Evolutionary conservation across 768 basidiomycete species (phyloP), one percentile per base, ranked within the genome.

Genomic region (Neoboletus brunneissimus): DNA sequence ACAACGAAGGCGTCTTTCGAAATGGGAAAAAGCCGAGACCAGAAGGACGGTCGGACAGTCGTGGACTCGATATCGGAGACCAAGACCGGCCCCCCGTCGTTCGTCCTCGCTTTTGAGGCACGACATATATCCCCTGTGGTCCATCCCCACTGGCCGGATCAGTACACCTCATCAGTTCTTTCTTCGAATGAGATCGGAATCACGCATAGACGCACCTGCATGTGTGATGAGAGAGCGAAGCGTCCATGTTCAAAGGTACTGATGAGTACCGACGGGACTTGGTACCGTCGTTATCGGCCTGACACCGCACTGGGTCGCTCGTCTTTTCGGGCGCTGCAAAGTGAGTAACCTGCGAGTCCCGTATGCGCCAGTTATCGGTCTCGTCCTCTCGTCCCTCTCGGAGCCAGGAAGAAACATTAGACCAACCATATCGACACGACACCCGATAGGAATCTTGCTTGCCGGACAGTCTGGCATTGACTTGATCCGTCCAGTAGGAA

Each of bases 71-170:
- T 1, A 40, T 29, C 3, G 54, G 49, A 15, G 61, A 47, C 43
- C 51, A 35, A 4, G 5, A 43, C 12, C 49, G 52, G 1, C 15
- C n/a, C 13, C 22, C 16, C 18, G 9, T 34, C 8, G 12, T 32
- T 25, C 29, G 15, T 22, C 25, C 45, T 2, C 66, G 64, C 42
- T 48, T 66, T 32, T 66, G 66, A 4, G 67, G 66, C 20, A 63
- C 57, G 23, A 68, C 53, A 29, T 64, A 67, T 42, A 48, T 40
- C 15, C 50, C 54, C 11, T 4, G 49, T 7, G 48, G 27, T n/a
- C 41, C 43, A 48, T 53, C 46, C 29, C n/a, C 47, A 15, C 58
- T 60, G 16, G 44, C 22, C 27, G 32, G 20, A 46, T 45, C 31
- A 29, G 5, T 10, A 3, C 35, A n/a, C 9, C 12, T 34, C 27